phyloP scores from a whole-genome alignment of 2,329 filamentous ascomycete genomes.

The Shiraia bambusicola region DNA sequence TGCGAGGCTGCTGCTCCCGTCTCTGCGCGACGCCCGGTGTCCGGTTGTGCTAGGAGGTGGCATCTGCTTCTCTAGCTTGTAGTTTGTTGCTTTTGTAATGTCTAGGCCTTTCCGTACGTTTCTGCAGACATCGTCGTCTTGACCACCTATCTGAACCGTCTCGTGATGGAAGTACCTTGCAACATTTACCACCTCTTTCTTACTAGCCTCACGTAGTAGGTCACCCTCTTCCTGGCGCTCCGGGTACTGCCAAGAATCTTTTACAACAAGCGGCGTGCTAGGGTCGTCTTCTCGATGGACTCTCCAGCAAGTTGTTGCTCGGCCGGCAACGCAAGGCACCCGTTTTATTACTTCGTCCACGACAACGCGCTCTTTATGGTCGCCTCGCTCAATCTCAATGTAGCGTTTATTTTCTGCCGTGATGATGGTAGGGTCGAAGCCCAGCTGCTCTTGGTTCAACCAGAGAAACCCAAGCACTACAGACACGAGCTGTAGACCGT shows the following conservation, averaged over 20 bases:
- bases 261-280: conserved; percentile 45
- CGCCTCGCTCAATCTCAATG: conserved; percentile 45
- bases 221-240: conserved; percentile 48
- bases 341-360: conserved; percentile 19
- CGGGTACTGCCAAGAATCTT: conserved; percentile 50
- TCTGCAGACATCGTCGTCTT: conserved; percentile 6
- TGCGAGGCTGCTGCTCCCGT: conserved; percentile 10
- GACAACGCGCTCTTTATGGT: conserved; percentile 19
- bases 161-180: conserved; percentile 13
- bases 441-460: conserved; percentile 46
- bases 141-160: conserved; percentile 6
- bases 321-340: conserved; percentile 13
- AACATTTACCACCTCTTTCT: conserved; percentile 33
- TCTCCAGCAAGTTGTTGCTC: conserved; percentile 23
- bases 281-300: conserved; percentile 41
- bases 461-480: conserved; percentile 48
- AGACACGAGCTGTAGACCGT: conserved; percentile 46
- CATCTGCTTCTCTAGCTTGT: conserved; percentile 28
- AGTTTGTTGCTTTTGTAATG: conserved; percentile 38
- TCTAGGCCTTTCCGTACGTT: conserved; percentile 23
- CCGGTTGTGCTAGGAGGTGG: conserved; percentile 19
- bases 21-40: conserved; percentile 15
- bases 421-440: conserved; percentile 48
- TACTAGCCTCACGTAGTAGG: conserved; percentile 41
- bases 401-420: conserved; percentile 31